Conservation (phyloP, 331 rosid species). For the Telfairia occidentalis region DNA sequence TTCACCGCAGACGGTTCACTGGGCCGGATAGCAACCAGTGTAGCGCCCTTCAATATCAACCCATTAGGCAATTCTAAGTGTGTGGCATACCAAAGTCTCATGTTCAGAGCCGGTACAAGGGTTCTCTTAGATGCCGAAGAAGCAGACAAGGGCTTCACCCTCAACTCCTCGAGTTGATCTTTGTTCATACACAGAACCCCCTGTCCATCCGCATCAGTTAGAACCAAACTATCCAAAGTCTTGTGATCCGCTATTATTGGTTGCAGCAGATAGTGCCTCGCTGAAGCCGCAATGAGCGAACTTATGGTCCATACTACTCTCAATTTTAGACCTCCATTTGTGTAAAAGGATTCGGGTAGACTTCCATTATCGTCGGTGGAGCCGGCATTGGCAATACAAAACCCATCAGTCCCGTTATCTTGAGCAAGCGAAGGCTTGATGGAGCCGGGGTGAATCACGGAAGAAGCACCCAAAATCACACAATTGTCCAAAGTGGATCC, state of each 20-base stretch:
- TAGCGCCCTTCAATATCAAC: slow-evolving; percentile 78
- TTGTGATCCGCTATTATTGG: slow-evolving; percentile 83
- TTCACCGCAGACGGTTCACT: slow-evolving; percentile 48
- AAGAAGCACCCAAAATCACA: slow-evolving; percentile 83
- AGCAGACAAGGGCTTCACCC: slow-evolving; percentile 91
- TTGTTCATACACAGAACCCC: slow-evolving; percentile 82
- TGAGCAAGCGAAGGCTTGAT: slow-evolving; percentile 18
- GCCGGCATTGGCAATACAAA: slow-evolving; percentile 2
- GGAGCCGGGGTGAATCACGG: slow-evolving; percentile 29
- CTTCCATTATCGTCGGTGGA: slow-evolving; percentile 59
- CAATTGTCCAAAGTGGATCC: slow-evolving; percentile 92
- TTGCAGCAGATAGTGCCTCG: slow-evolving; percentile 81
- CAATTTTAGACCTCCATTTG: slow-evolving; percentile 74
- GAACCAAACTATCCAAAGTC: slow-evolving; percentile 65
- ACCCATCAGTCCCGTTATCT: slow-evolving; percentile 20
- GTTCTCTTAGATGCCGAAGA: slow-evolving; percentile 89
- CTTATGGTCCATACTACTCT: slow-evolving; percentile 96
- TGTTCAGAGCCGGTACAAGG: slow-evolving; percentile 86
- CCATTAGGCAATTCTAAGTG: slow-evolving; percentile 77
- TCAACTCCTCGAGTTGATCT: slow-evolving; percentile 85
- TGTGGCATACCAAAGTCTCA: slow-evolving; percentile 97
- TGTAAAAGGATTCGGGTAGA: slow-evolving; percentile 92
- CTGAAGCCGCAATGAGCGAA: slow-evolving; percentile 90
- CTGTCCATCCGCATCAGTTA: slow-evolving; percentile 92
- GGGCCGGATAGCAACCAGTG: slow-evolving; percentile 84